Evolutionary conservation across 2,329 filamentous ascomycete genomes (phyloP).

Genomic region (Phialophora chinensis): DNA sequence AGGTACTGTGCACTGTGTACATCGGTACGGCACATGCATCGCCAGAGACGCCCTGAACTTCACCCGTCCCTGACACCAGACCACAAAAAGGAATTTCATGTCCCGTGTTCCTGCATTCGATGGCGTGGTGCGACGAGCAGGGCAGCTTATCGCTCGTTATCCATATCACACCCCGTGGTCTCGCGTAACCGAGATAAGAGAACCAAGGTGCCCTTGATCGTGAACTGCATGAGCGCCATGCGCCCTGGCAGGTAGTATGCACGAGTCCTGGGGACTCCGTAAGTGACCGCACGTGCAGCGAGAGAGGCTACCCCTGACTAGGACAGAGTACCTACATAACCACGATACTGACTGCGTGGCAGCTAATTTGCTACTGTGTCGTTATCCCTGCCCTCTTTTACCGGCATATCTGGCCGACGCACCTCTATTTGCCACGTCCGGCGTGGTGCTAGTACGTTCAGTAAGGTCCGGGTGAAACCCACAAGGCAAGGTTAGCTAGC

Average conservation of each 20-base stretch:
- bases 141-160: neutral
- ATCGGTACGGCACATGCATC: no score
- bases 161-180: neutral
- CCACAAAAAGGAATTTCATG: neutral
- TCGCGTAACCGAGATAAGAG: neutral
- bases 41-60: neutral
- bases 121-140: neutral
- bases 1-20: no score
- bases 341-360: no score
- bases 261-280: no score
- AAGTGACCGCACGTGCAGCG: neutral
- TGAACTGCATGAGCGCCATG: neutral
- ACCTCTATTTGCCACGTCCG: no score
- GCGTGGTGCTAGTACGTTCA: neutral
- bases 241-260: neutral
- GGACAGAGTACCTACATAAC: no score
- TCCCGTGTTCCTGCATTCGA: neutral
- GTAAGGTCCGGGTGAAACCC: neutral
- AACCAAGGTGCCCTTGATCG: neutral
- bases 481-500: no score
- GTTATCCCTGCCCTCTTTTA: neutral
- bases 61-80: neutral
- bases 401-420: neutral
- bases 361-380: no score
- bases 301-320: neutral